Conservation (phyloP, 306 rosid genomes). For the Castanea crenata region DNA sequence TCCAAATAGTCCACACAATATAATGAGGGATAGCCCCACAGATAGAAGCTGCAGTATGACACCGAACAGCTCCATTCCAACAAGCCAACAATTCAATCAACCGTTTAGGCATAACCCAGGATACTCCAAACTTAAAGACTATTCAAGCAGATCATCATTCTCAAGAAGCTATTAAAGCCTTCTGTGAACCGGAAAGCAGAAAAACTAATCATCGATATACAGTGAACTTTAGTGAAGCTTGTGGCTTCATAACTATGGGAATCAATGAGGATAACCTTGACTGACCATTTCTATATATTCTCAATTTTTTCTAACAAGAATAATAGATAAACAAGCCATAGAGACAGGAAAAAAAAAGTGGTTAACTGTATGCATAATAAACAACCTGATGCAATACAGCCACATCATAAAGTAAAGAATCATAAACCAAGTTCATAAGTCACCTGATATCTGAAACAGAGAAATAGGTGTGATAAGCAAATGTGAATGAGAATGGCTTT, state of each 20-base stretch:
- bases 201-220: neutral
- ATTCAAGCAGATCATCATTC: neutral
- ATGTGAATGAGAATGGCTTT: slow-evolving; percentile 88
- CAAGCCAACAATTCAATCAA: too few relatives aligned
- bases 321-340: slow-evolving; percentile 3
- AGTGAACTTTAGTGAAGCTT: neutral
- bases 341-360: slow-evolving; percentile 2
- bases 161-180: neutral
- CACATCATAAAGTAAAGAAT: slow-evolving; percentile 5
- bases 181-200: neutral
- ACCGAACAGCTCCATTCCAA: neutral
- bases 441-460: slow-evolving; percentile 92
- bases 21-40: too few relatives aligned
- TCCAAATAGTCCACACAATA: too few relatives aligned
- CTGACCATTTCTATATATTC: neutral
- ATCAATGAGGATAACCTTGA: slow-evolving; percentile 5
- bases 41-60: too few relatives aligned
- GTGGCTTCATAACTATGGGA: neutral
- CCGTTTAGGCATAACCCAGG: too few relatives aligned
- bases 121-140: neutral
- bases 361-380: neutral
- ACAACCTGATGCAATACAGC: neutral
- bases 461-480: slow-evolving; percentile 92
- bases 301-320: slow-evolving; percentile 6
- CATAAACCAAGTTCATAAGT: slow-evolving; percentile 13